A percentile compares a stretch with the other conserved stretches of the same genome.
phyloP scores from a whole-genome alignment of 345 rosid genomes.

The Bretschneidera sinensis region DNA sequence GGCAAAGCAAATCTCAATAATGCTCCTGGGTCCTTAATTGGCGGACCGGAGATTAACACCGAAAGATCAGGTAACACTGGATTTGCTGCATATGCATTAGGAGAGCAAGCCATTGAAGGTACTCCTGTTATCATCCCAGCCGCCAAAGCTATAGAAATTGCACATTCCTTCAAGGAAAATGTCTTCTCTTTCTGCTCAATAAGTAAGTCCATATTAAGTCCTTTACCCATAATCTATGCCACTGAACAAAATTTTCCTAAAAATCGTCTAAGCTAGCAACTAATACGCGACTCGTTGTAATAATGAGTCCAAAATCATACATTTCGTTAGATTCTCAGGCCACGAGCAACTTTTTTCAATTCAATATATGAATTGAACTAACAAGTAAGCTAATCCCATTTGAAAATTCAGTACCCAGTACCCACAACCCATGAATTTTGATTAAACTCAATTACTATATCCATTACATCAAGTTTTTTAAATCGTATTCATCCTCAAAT shows the following conservation, averaged over 20 bases:
- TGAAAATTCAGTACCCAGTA: too few relatives aligned
- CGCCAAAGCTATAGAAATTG: slow-evolving; percentile 66
- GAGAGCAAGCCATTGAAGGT: slow-evolving; percentile 43
- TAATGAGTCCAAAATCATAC: not conserved
- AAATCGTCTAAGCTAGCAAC: not conserved
- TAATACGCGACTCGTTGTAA: too few relatives aligned
- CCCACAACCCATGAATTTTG: not conserved
- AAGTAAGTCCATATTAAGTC: not conserved
- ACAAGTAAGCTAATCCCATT: not conserved
- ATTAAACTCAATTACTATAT: not conserved
- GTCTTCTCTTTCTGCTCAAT: slow-evolving; percentile 45
- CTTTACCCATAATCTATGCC: not conserved
- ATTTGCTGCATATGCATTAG: slow-evolving; percentile 42
- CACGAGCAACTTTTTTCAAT: not conserved
- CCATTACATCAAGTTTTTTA: not conserved
- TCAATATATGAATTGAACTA: not conserved
- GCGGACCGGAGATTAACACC: slow-evolving; percentile 93
- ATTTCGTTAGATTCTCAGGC: not conserved
- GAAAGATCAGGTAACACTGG: slow-evolving; percentile 68
- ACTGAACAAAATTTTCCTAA: not conserved
- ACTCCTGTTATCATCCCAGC: slow-evolving; percentile 54
- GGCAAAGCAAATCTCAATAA: slow-evolving; percentile 87
- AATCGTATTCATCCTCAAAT: not conserved
- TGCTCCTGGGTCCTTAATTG: slow-evolving; percentile 88
- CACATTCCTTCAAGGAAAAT: slow-evolving; percentile 70